Base-by-base conservation (phyloP, 768 basidiomycete species). In the Tulasnella sp. region DNA sequence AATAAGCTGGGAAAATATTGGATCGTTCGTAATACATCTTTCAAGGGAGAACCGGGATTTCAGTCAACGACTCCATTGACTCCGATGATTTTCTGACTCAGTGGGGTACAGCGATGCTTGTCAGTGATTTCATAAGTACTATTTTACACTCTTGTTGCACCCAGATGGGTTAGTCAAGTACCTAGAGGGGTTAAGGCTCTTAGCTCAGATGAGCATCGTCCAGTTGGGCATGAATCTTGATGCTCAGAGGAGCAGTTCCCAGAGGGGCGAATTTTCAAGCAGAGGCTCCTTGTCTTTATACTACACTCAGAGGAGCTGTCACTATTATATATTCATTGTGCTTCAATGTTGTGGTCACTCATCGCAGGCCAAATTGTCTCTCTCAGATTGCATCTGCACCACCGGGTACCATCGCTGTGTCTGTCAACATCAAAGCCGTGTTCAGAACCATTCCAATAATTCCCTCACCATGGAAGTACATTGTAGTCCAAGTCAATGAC, bases 1-100 rank as follows among this genome's bases (percentile, higher is more conserved):
- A 49, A 58, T 1, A 71, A 0, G 38, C 79, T 3, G 64, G 79
- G 25, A 79, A 82, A 72, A 81, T 81, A 39, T 81, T 83, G 76
- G 79, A 82, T 77, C 78, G 82, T 74, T 67, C 82, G 17, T 76
- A 71, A 78, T 39, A 37, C 64, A 7, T 77, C 74, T 3, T 42
- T 9, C 8, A 17, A 37, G 12, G 58, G 67, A 17, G 7, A 29
- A 34, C 9, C 0, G 58, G 58, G 1, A 64, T 25, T 11, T 34
- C 29, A 1, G 58, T 64, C 0, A 34, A 64, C 31, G 31, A 49
- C 11, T 49, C 49, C 3, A 19, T 49, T n/a, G 49, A 49, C 9
- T 49, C 49, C 5, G 49, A 49, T n/a, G 49, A 49, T 9, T n/a
- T 49, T n/a, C 22, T 11, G 49, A 49, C 49, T 0, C 49, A n/a